These are phyloP conservation scores for Verticillium nubilum DNA, from an alignment of 2,329 filamentous ascomycete genomes.

Conservation along the genomic window DNA sequence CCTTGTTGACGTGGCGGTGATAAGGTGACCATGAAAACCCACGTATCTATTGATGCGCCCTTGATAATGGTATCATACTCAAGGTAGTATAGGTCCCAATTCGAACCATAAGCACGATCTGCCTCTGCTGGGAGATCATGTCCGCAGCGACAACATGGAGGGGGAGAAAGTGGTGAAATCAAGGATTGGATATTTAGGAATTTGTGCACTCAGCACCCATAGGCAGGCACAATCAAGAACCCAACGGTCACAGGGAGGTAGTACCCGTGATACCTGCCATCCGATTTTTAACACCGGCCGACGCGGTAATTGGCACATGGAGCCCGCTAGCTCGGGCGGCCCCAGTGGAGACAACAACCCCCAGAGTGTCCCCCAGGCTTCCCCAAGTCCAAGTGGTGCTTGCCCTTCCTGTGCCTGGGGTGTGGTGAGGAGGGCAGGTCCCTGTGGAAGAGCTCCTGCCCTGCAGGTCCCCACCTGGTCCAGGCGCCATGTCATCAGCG, in stretches of 20 bases:
- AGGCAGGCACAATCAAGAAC: too few species aligned
- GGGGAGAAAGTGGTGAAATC: too few species aligned
- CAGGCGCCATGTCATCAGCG: neutral
- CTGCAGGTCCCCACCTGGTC: neutral
- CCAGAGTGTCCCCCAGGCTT: neutral
- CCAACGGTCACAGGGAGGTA: too few species aligned
- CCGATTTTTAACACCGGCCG: neutral
- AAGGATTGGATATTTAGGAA: too few species aligned
- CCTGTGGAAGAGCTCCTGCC: neutral
- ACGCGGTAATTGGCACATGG: neutral
- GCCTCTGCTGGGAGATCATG: too few species aligned
- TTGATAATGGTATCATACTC: too few species aligned
- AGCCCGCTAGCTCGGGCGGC: neutral
- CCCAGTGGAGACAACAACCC: neutral
- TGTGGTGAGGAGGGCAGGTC: neutral
- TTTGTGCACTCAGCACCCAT: too few species aligned
- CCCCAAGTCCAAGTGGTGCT: neutral
- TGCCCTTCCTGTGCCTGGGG: neutral
- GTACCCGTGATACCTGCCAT: too few species aligned
- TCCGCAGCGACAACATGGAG: too few species aligned
- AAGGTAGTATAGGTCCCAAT: too few species aligned
- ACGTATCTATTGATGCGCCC: neutral
- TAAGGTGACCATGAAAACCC: neutral
- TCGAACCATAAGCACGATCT: too few species aligned
- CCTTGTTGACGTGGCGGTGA: neutral